These are phyloP conservation scores for Articulospora tetracladia DNA, from an alignment of 495 filamentous ascomycete genomes.

Conservation along the genomic window DNA sequence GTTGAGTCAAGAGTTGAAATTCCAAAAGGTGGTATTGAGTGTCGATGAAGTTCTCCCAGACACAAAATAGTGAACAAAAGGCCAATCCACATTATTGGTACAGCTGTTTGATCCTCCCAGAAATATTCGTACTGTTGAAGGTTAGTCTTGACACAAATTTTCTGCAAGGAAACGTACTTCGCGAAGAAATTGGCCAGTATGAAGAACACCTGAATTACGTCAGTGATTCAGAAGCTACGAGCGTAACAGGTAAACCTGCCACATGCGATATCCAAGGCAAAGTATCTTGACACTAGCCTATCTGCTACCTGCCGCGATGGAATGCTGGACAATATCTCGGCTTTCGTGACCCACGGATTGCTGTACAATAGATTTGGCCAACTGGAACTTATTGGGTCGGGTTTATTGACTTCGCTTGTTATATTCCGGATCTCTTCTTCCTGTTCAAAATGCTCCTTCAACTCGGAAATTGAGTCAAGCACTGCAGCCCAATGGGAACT, in stretches of 20 bases:
- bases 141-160: conserved; percentile 39
- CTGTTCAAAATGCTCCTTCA: conserved; percentile 22
- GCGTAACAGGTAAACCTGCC: conserved; percentile 30
- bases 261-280: conserved; percentile 19
- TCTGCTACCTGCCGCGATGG: conserved; percentile 35
- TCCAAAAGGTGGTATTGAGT: too few species aligned
- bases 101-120: conserved; percentile 33
- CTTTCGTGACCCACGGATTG: conserved; percentile 17
- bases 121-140: conserved; percentile 43
- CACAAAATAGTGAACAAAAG: conserved; percentile 38
- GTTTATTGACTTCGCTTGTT: conserved; percentile 21
- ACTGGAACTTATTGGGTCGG: neutral
- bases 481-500: conserved; percentile 51
- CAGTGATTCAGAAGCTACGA: neutral
- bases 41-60: conserved; percentile 33
- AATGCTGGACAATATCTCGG: conserved; percentile 37
- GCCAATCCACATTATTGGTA: conserved; percentile 42
- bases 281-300: conserved; percentile 13
- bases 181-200: conserved; percentile 37
- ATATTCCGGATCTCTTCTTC: conserved; percentile 13
- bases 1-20: conserved; percentile 36
- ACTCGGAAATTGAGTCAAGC: conserved; percentile 33
- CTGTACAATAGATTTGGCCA: conserved; percentile 24
- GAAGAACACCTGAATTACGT: conserved; percentile 26
- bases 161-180: conserved; percentile 12